Conservation (phyloP, 441 rosid species). For the Dalechampia spathulata region DNA sequence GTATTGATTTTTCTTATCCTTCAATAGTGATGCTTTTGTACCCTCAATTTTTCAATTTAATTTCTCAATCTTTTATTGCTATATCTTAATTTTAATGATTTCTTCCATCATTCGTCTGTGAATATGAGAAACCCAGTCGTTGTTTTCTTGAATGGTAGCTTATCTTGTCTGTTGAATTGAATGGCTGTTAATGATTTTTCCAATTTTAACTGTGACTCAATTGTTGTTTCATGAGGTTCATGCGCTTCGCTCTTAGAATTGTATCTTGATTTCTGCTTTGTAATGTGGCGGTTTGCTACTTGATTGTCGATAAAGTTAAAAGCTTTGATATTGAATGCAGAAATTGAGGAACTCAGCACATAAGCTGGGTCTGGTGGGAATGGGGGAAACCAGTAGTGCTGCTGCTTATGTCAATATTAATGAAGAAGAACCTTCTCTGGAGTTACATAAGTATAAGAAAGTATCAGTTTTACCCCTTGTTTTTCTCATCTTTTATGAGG, state of each 20-base stretch:
- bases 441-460: conserved; percentile 33
- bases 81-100: not conserved
- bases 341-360: conserved; percentile 29
- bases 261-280: no score
- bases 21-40: not conserved
- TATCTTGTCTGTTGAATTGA: no score
- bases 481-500: conserved; percentile 62
- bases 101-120: not conserved
- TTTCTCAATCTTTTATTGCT: not conserved
- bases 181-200: no score
- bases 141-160: conserved; percentile 1
- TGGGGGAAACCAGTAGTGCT: conserved; percentile 25
- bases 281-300: no score
- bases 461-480: conserved; percentile 55
- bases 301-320: no score
- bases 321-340: conserved; percentile 22
- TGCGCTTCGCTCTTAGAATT: not conserved
- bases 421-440: conserved; percentile 32
- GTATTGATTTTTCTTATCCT: no score
- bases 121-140: not conserved
- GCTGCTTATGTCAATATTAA: conserved; percentile 21
- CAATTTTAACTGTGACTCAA: no score
- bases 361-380: conserved; percentile 26
- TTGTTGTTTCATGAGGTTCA: no score
- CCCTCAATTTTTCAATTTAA: not conserved